These are phyloP conservation scores for Phytophthora europaea DNA, from an alignment of 352 stramenopile genomes.

Conservation along the genomic window DNA sequence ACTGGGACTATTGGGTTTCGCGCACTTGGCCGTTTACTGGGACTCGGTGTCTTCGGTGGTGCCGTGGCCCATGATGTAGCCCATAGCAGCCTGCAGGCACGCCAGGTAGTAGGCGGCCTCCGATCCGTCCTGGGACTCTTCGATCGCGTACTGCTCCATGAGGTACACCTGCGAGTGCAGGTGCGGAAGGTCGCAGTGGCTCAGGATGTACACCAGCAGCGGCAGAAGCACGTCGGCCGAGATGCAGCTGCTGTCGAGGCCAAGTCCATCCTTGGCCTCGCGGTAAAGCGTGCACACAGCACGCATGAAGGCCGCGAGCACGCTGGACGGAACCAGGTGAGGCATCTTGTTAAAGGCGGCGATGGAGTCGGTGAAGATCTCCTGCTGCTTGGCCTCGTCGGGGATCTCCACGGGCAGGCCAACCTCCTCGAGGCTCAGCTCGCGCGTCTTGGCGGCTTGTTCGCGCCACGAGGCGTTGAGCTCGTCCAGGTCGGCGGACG, in stretches of 20 bases:
- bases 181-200: constrained; percentile 72
- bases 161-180: constrained; percentile 82
- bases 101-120: constrained; percentile 88
- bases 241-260: constrained; percentile 59
- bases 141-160: constrained; percentile 84
- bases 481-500: constrained; percentile 71
- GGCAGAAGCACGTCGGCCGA: constrained; percentile 85
- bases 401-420: constrained; percentile 58
- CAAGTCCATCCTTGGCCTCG: constrained; percentile 60
- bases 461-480: constrained; percentile 75
- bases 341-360: constrained; percentile 77
- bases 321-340: constrained; percentile 75
- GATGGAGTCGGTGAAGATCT: constrained; percentile 67
- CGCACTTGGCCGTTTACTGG: constrained; percentile 16
- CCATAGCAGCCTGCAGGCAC: constrained; percentile 80
- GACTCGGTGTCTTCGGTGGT: constrained; percentile 25
- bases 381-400: constrained; percentile 20
- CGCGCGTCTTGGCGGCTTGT: constrained; percentile 52
- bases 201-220: constrained; percentile 80
- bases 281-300: constrained; percentile 76
- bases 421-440: constrained; percentile 63
- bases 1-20: constrained; percentile 6
- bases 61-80: constrained; percentile 76
- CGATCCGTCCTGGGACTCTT: constrained; percentile 72
- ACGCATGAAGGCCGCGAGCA: constrained; percentile 68